Evolutionary conservation across 352 stramenopile genomes (phyloP).

Genomic region (Hyaloperonospora arabidopsidis): DNA sequence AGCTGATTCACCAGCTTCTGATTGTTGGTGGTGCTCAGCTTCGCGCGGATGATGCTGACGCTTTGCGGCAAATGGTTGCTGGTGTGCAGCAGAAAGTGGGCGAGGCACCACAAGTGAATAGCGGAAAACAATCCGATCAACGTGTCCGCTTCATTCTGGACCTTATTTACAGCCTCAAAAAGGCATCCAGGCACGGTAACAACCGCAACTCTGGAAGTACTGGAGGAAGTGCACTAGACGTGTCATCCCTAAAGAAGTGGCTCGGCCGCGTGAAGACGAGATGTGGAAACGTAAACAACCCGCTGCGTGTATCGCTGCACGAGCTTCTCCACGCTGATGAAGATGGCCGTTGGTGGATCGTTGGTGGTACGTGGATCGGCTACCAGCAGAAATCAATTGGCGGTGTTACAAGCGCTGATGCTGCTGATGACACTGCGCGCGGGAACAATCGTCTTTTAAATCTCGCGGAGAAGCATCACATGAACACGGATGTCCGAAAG

Average conservation of each 20-base stretch:
- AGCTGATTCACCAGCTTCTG: constrained; percentile 83
- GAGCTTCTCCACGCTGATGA: constrained; percentile 74
- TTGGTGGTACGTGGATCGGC: constrained; percentile 91
- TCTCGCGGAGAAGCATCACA: constrained; percentile 92
- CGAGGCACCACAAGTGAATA: constrained; percentile 26
- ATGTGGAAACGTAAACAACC: constrained; percentile 67
- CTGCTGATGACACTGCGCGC: constrained; percentile 12
- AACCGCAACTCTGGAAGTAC: constrained; percentile 28
- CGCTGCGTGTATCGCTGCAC: constrained; percentile 63
- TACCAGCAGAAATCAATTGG: constrained; percentile 42
- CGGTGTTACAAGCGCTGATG: constrained; percentile 27
- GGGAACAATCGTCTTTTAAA: constrained; percentile 75
- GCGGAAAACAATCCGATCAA: constrained; percentile 34
- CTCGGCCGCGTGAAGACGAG: constrained; percentile 92
- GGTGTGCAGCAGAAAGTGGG: constrained; percentile 72
- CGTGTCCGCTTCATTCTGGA: constrained; percentile 88
- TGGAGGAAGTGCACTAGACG: constrained; percentile 38
- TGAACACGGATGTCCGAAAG: constrained; percentile 94
- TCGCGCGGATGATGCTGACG: constrained; percentile 71
- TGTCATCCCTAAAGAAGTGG: constrained; percentile 86
- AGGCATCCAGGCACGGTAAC: constrained; percentile 88
- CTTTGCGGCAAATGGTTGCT: constrained; percentile 82
- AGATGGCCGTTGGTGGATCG: constrained; percentile 94
- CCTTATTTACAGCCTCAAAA: constrained; percentile 95
- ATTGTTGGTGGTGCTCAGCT: constrained; percentile 77